A percentile compares a stretch with the other conserved stretches of the same genome.
Conservation (phyloP, 1,284 basidiomycete species). For the Neotropicomus parvogracilis region DNA sequence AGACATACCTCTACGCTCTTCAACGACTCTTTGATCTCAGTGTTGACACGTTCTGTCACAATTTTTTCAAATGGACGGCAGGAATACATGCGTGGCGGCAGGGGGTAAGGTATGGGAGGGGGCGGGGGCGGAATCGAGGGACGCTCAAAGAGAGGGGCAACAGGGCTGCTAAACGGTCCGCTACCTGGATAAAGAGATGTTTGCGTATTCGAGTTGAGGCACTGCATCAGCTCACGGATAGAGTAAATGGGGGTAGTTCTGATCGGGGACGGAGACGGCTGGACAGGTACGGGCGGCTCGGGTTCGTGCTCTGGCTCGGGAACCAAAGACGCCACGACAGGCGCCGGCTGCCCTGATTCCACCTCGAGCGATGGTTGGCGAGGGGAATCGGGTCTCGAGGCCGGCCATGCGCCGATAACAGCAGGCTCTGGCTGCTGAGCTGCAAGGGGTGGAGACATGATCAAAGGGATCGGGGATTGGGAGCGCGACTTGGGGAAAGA, state of each 20-base stretch:
- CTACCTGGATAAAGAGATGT: constrained; percentile 19
- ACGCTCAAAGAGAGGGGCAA: constrained; percentile 22
- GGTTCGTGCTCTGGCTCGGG: constrained; percentile 5
- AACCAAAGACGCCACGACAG: constrained; percentile 5
- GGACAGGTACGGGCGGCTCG: background rate
- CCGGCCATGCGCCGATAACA: constrained; percentile 36
- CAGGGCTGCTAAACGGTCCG: constrained; percentile 25
- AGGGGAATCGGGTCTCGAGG: constrained; percentile 29
- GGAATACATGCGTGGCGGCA: constrained; percentile 11
- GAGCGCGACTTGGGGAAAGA: constrained; percentile 32
- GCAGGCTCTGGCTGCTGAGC: constrained; percentile 26
- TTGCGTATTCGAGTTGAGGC: constrained; percentile 19
- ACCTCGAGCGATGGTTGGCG: constrained; percentile 13
- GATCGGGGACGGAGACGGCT: background rate
- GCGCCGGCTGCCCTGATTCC: constrained; percentile 5
- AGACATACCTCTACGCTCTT: constrained; percentile 22
- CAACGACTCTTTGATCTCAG: constrained; percentile 25
- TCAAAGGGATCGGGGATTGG: constrained; percentile 49
- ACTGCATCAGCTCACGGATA: constrained; percentile 18
- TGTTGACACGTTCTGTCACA: constrained; percentile 19
- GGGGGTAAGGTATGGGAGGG: constrained; percentile 1
- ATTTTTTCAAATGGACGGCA: constrained; percentile 17
- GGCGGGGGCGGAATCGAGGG: constrained; percentile 18
- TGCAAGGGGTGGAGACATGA: constrained; percentile 29
- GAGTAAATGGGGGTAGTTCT: constrained; percentile 6